Evolutionary conservation across 1,284 basidiomycete genomes (phyloP).

Genomic region (Sanghuangporus weigelae): DNA sequence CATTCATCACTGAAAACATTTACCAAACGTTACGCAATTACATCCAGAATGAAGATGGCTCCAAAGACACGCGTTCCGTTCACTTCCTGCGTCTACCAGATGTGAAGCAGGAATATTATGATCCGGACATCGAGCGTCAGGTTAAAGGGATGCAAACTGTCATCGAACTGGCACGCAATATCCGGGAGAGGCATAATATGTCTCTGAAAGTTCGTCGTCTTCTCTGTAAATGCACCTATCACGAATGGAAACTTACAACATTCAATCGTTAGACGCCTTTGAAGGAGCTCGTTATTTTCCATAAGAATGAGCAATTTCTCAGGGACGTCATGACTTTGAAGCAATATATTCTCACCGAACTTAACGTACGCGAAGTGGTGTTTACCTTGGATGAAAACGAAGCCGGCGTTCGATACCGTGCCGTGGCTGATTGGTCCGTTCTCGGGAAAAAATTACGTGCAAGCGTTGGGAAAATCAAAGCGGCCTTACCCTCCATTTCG

Average conservation of each 20-base stretch:
- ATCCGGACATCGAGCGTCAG: background rate
- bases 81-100: background rate
- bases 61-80: background rate
- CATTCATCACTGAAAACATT: background rate
- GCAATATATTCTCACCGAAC: background rate
- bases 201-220: too few species aligned
- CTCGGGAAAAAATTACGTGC: background rate
- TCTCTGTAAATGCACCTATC: too few species aligned
- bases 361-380: background rate
- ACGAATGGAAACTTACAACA: too few species aligned
- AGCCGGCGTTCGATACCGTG: background rate
- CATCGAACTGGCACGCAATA: conserved; percentile 87
- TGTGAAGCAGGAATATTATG: background rate
- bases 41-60: background rate
- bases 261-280: background rate
- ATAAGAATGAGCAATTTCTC: background rate
- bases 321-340: background rate
- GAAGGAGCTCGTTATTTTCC: background rate
- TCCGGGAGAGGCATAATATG: conserved; percentile 85
- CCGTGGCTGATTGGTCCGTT: background rate
- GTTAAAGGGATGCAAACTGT: conserved; percentile 93
- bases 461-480: background rate
- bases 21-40: background rate
- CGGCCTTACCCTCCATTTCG: background rate
- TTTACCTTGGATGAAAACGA: background rate